Conservation (phyloP, 2,329 filamentous ascomycete species). For the Rhinocladiella similis region DNA sequence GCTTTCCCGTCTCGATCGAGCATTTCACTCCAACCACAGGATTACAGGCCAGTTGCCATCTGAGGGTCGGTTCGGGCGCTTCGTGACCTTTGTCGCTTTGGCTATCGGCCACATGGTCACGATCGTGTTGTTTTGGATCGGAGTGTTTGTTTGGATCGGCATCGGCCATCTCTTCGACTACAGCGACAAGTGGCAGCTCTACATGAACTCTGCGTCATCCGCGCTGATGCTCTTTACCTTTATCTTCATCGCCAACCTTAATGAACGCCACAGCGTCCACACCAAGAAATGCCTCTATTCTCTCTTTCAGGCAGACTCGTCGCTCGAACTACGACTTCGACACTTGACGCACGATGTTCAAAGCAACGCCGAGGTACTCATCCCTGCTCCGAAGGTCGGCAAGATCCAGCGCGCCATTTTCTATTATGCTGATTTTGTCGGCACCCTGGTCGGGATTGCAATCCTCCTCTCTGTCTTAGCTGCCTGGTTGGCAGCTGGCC, state of each 20-base stretch:
- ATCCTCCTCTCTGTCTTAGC: conserved; percentile 41
- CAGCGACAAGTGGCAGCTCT: neutral
- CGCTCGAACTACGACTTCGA: neutral
- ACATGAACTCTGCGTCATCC: neutral
- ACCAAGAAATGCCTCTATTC: neutral
- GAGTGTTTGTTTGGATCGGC: neutral
- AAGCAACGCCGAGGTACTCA: neutral
- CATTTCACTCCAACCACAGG: neutral
- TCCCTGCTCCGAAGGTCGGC: neutral
- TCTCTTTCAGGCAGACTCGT: neutral
- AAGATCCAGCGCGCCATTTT: conserved; percentile 40
- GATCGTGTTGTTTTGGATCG: neutral
- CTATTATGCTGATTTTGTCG: conserved; percentile 43
- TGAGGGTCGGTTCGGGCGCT: neutral
- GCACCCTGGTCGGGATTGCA: conserved; percentile 37
- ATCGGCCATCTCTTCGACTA: neutral
- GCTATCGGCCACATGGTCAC: neutral
- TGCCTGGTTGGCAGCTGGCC: conserved; percentile 43
- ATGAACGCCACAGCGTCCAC: neutral
- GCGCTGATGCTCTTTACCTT: neutral
- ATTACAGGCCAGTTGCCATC: neutral
- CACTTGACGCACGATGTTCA: neutral
- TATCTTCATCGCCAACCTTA: neutral
- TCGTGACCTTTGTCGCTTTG: neutral
- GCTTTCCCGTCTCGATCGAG: neutral